Base-by-base conservation (phyloP, 345 rosid species). In the Ceriops tagal region DNA sequence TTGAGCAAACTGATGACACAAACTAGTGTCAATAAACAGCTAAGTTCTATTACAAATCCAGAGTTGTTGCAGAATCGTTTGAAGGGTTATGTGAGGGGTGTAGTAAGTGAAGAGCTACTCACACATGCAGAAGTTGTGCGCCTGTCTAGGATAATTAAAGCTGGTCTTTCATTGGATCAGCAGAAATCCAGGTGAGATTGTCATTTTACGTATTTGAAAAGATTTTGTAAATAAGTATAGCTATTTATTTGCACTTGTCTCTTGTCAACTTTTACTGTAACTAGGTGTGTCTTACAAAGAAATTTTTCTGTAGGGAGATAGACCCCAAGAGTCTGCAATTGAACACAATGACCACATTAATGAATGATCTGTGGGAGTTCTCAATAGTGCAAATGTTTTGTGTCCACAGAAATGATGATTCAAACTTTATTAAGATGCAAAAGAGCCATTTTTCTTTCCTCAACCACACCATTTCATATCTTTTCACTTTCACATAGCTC, bases 11-110 rank as follows among this genome's bases (percentile, higher is more conserved):
- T 75, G 19, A 49, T 64, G 70, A 46, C 69, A 31, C 81, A 77
- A 26, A 66, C 75, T 53, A 70, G 67, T 66, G 65, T 74, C 57
- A 65, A 65, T 71, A 77, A 79, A 77, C 87, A 75, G 65, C 75
- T 73, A 20, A 86, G 82, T 63, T 71, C 87, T 19, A 62, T 77
- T 56, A 72, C 83, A 15, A 80, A 73, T 78, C 87, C 87, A 5
- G 96, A 93, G 51, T 71, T 87, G 71, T 71, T 86, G 74, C 89
- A 79, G 67, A 82, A 71, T 72, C 87, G 81, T 72, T 67, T 77
- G 47, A 85, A 81, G 74, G 98, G 97, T 69, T 93, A 93, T 77
- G 92, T 87, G 65, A 93, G 77, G 71, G 98, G 98, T 70, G 84
- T 78, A 0, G 69, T 88, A 61, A 87, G 87, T 79, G 90, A 91